phyloP scores from a whole-genome alignment of 1,284 basidiomycete genomes.

The Ustanciosporium gigantosporum region DNA sequence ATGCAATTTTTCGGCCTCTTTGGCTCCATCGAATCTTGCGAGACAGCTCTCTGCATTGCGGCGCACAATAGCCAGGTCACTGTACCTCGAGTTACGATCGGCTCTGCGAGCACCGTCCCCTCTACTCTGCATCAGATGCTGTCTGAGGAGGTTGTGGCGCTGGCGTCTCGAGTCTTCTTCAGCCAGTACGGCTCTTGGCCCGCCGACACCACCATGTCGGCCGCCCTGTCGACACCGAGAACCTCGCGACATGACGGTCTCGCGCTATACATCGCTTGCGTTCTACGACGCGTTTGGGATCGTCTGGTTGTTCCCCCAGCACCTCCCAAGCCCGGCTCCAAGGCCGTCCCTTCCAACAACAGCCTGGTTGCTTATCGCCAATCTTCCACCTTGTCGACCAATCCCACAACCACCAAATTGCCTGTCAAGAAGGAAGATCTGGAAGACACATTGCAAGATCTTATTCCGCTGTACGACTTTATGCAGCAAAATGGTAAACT shows the following conservation, averaged over 20 bases:
- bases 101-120: slow-evolving; percentile 11
- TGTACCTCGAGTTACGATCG: slow-evolving; percentile 23
- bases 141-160: slow-evolving; percentile 50
- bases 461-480: slow-evolving; percentile 47
- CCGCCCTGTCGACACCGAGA: slow-evolving; percentile 27
- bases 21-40: slow-evolving; percentile 70
- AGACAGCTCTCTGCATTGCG: slow-evolving; percentile 79
- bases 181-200: slow-evolving; percentile 53
- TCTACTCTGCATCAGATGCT: slow-evolving; percentile 21
- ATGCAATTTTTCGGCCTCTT: slow-evolving; percentile 55
- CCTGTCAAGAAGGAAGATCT: slow-evolving; percentile 38
- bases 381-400: not conserved
- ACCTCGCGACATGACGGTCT: slow-evolving; percentile 78
- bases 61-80: slow-evolving; percentile 57
- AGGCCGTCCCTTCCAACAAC: slow-evolving; percentile 7
- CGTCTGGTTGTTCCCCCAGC: slow-evolving; percentile 64
- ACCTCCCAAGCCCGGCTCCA: slow-evolving; percentile 27
- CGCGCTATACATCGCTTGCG: slow-evolving; percentile 80
- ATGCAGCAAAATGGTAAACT: slow-evolving; percentile 54
- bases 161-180: slow-evolving; percentile 56
- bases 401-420: slow-evolving; percentile 6
- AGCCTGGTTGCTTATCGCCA: slow-evolving; percentile 21
- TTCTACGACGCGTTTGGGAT: slow-evolving; percentile 86
- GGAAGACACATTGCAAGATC: slow-evolving; percentile 42
- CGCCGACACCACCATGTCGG: slow-evolving; percentile 45